phyloP scores from a whole-genome alignment of 106 monocot genomes.

The Vanilla planifolia region DNA sequence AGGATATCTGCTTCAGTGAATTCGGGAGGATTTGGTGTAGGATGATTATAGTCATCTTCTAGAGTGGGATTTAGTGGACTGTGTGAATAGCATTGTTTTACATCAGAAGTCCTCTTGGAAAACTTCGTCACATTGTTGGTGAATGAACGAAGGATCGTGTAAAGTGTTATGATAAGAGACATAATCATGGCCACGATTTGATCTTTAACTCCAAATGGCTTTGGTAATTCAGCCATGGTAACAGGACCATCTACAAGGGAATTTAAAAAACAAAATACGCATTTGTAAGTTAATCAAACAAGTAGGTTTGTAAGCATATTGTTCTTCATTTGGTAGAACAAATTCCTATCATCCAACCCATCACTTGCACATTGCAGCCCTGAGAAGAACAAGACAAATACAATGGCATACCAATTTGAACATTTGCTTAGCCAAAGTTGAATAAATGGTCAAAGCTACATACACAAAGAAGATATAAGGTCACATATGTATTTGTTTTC shows the following conservation, averaged over 20 bases:
- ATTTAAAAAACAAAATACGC: too few species aligned
- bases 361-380: too few species aligned
- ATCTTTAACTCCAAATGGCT: slow-evolving; percentile 1
- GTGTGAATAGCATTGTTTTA: background rate
- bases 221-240: background rate
- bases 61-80: slow-evolving; percentile 7
- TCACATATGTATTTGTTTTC: too few species aligned
- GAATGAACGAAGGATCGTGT: background rate
- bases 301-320: too few species aligned
- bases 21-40: slow-evolving; percentile 50
- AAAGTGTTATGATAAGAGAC: slow-evolving; percentile 1
- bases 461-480: too few species aligned
- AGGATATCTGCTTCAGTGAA: slow-evolving; percentile 42
- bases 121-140: slow-evolving; percentile 1
- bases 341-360: too few species aligned
- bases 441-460: too few species aligned
- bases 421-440: too few species aligned
- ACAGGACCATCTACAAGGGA: background rate
- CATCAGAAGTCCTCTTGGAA: background rate
- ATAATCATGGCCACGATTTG: background rate
- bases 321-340: too few species aligned
- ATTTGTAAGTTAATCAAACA: too few species aligned
- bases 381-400: too few species aligned
- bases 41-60: slow-evolving; percentile 52
- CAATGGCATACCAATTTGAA: too few species aligned